phyloP scores from a whole-genome alignment of 805 yeast genomes.

The Myxozyma sirexii region DNA sequence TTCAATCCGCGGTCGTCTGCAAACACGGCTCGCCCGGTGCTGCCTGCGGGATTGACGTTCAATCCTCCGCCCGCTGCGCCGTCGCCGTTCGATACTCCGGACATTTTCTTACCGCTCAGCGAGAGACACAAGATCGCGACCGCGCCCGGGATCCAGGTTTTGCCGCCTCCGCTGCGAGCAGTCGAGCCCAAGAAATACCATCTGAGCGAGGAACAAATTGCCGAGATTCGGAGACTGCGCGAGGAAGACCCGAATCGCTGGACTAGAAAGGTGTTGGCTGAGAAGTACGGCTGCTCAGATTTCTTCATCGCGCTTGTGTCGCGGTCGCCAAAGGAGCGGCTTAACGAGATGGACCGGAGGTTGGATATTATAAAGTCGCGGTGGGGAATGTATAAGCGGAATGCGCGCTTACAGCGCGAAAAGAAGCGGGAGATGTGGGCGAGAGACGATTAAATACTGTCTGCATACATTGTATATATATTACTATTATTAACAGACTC shows the following conservation, averaged over 20 bases:
- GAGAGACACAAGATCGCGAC: conserved; percentile 46
- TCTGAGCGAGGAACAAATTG: conserved; percentile 59
- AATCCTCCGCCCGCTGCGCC: conserved; percentile 70
- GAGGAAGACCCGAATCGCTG: conserved; percentile 59
- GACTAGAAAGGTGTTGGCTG: conserved; percentile 65
- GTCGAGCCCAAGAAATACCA: conserved; percentile 52
- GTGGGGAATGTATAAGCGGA: conserved; percentile 54
- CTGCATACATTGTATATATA: not conserved
- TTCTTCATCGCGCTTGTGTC: conserved; percentile 59
- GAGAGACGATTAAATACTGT: conserved; percentile 51
- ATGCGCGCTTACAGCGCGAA: conserved; percentile 58
- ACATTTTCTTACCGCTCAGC: conserved; percentile 64
- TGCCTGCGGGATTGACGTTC: conserved; percentile 62
- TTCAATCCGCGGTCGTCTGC: conserved; percentile 68
- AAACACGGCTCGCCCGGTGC: conserved; percentile 59
- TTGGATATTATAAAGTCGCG: conserved; percentile 49
- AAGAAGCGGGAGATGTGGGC: conserved; percentile 68
- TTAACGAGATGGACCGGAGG: conserved; percentile 51
- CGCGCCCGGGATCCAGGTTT: conserved; percentile 16
- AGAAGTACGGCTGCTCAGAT: conserved; percentile 57
- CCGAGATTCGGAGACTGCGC: conserved; percentile 61
- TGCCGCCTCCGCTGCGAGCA: conserved; percentile 45
- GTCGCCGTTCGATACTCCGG: conserved; percentile 61
- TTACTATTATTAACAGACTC: not conserved
- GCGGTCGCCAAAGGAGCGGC: conserved; percentile 46